A percentile compares a stretch with the other conserved stretches of the same genome.
Evolutionary conservation across 306 rosid genomes (phyloP).

Genomic region (Quercus variabilis): DNA sequence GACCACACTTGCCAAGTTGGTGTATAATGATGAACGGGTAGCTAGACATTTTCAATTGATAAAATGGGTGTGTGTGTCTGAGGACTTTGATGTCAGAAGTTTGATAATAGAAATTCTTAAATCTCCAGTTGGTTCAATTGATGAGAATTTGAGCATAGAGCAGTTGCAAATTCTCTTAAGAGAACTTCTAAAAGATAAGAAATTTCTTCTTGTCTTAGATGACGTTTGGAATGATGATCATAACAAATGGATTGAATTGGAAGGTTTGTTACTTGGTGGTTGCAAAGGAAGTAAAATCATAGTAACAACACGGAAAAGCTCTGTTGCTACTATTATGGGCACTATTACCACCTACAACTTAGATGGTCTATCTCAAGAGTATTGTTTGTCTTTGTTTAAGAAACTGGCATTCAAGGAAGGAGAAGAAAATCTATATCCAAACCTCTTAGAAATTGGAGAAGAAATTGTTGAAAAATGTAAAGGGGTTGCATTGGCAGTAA

Average conservation of each 20-base stretch:
- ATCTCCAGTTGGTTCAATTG: accelerated
- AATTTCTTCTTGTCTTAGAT: neutral
- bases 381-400: slow-evolving; percentile 1
- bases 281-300: neutral
- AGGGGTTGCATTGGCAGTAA: slow-evolving; percentile 15
- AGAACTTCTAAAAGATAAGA: neutral
- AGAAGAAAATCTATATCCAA: neutral
- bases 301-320: neutral
- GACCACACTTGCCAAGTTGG: too few species aligned
- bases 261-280: too few species aligned
- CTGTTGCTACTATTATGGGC: neutral
- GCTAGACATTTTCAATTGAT: too few species aligned
- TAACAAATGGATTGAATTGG: too few species aligned
- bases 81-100: too few species aligned
- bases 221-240: neutral
- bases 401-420: slow-evolving; percentile 13
- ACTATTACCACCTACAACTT: neutral
- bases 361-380: neutral
- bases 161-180: neutral
- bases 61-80: too few species aligned
- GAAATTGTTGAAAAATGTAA: slow-evolving; percentile 10
- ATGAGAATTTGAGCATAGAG: too few species aligned
- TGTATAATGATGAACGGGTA: too few species aligned
- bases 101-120: too few species aligned
- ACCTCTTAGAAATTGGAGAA: neutral